Conservation (phyloP, 495 filamentous ascomycete species). For the Neurospora sp. region DNA sequence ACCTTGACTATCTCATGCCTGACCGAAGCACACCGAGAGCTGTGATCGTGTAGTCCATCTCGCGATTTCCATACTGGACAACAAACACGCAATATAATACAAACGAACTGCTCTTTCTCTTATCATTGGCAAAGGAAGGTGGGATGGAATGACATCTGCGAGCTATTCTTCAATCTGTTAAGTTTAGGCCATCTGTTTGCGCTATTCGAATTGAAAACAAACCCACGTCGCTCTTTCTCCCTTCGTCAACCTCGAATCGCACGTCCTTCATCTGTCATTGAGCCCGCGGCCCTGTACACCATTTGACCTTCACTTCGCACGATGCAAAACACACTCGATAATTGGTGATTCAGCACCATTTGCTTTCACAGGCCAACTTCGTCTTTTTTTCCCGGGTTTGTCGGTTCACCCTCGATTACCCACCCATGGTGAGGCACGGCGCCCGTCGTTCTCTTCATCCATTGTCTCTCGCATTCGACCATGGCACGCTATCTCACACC, state of each 20-base stretch:
- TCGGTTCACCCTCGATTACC: not conserved
- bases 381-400: not conserved
- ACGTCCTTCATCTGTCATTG: not conserved
- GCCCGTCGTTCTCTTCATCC: not conserved
- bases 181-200: not conserved
- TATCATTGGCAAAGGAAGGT: not conserved
- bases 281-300: not conserved
- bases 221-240: not conserved
- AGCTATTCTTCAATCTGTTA: not conserved
- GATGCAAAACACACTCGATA: not conserved
- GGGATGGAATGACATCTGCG: not conserved
- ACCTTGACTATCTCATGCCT: not conserved
- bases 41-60: not conserved
- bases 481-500: slow-evolving; percentile 82
- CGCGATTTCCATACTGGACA: not conserved
- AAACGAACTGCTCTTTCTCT: not conserved
- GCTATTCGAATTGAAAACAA: not conserved
- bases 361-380: not conserved
- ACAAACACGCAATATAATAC: not conserved
- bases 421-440: not conserved
- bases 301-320: not conserved
- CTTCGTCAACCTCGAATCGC: not conserved
- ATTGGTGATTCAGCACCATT: not conserved
- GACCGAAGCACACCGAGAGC: not conserved
- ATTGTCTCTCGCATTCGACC: not conserved